Evolutionary conservation across 1,284 basidiomycete genomes (phyloP), one percentile per base, ranked within the genome.

Genomic region (Fomitopsis schrenkii): DNA sequence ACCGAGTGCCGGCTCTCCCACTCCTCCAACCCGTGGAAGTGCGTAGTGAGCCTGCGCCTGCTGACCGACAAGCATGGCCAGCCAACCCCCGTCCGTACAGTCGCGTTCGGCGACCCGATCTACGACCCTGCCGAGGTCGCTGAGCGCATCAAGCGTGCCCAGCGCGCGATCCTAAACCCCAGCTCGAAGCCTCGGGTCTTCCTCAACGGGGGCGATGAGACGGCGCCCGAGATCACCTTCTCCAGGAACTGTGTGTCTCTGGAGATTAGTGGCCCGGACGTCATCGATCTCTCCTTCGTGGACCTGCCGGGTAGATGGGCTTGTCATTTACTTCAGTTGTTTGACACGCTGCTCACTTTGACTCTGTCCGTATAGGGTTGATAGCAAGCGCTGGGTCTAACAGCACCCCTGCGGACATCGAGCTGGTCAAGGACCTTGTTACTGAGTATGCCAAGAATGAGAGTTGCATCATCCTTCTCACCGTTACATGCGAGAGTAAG

Each of bases 151-250:
- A 76, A 83, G 5, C 79, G 87, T 0, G 91, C 91, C 0, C 91
- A 93, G 69, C 74, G 79, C 0, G 91, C 91, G 0, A 85, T 91
- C 14, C 75, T 93, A 2, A 90, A 88, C 66, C 90, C 89, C 0
- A 75, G 70, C 28, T 74, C 69, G 3, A 41, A 60, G 15, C n/a
- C 33, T 2, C 26, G 17, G 17, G n/a, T 66, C 0, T 83, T 84
- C 63, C 75, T 88, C 17, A 65, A 75, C 0, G 72, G 72, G 0
- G 75, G 75, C 0, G 71, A 78, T 0, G 65, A 74, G 0, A n/a
- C 48, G 9, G 68, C 66, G 17, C 50, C 71, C 2, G 77, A 84
- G 59, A 61, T 84, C 0, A 80, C 79, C 0, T 92, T 91, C 68
- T 89, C 89, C 0, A 79, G 71, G 2, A 87, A 89, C 64, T 82